These are phyloP conservation scores for Sporisorium graminicola DNA, from an alignment of 1,284 basidiomycete species.

Conservation along the genomic window DNA sequence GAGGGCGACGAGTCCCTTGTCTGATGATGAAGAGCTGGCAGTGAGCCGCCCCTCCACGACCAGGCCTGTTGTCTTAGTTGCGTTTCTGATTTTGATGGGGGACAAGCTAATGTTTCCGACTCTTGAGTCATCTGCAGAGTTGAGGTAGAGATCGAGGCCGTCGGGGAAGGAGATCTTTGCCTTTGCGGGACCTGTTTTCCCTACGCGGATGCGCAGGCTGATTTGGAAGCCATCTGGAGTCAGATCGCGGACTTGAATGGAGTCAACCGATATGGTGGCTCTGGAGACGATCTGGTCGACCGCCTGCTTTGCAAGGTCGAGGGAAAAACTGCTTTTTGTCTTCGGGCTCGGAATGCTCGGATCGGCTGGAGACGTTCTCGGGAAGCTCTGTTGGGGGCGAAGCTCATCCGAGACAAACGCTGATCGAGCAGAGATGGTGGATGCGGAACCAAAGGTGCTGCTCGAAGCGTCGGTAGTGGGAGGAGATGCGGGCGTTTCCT, in stretches of 20 bases:
- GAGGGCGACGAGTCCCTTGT: constrained; percentile 27
- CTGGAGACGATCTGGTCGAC: constrained; percentile 48
- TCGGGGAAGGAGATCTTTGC: constrained; percentile 52
- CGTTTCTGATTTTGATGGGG: constrained; percentile 31
- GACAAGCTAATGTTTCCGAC: constrained; percentile 35
- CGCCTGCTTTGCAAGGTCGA: constrained; percentile 36
- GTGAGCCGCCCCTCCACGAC: constrained; percentile 20
- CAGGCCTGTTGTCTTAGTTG: constrained; percentile 29
- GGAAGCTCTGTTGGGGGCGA: constrained; percentile 11
- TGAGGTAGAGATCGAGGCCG: constrained; percentile 44
- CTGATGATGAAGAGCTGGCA: not conserved
- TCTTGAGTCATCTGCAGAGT: constrained; percentile 13
- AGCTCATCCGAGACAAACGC: constrained; percentile 1
- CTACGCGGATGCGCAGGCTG: constrained; percentile 27
- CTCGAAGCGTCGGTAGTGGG: constrained; percentile 10
- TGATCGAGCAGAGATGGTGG: constrained; percentile 3
- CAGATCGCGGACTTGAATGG: constrained; percentile 28
- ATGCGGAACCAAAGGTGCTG: constrained; percentile 9
- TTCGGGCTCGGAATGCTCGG: not conserved
- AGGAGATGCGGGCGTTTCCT: not conserved
- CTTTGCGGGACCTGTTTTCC: constrained; percentile 45
- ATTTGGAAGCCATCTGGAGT: constrained; percentile 30
- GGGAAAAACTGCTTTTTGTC: constrained; percentile 23
- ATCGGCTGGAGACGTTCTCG: not conserved
- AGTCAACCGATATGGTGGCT: constrained; percentile 29